Base-by-base conservation (phyloP, 2,329 filamentous ascomycete genomes). In the Septoria petroselini region DNA sequence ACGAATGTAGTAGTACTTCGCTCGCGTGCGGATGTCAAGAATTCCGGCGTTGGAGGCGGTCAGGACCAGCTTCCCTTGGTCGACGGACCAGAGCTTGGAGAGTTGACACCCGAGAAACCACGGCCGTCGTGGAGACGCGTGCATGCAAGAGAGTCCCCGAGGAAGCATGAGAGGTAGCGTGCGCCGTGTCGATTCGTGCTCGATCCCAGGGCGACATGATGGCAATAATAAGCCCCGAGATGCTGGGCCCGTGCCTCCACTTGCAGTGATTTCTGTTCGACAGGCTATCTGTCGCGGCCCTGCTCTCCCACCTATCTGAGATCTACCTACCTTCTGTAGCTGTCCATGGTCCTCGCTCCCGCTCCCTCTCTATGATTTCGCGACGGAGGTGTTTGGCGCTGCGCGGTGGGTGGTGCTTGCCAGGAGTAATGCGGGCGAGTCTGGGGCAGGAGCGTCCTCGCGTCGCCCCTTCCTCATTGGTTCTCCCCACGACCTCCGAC, bases 1-100 rank as follows among this genome's bases (percentile, higher is more conserved):
- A 34, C 43, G 34, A 39, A 29, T n/a, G 34, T 30, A n/a, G 43
- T 30, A n/a, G 43, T 30, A 29, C 34, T 7, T 40, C 17, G n/a
- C 35, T 35, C 33, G 3, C 38, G 7, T 15, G 17, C 23, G 34
- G 15, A 38, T 39, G 21, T 46, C 23, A 46, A 33, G n/a, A 33
- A 43, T 43, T 19, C 23, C 33, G 33, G 35, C 25, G 41, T 33
- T 43, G 41, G 41, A 45, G 41, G 31, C 41, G 41, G 14, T 27
- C 15, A 31, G n/a, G n/a, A 19, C 2, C 27, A 33, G 41, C 2
- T 43, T 43, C 29, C 29, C 30, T 17, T 15, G 15, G 15, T 15
- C 34, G 8, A 9, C 14, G 18, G 6, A 37, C 14, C 8, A 37
- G 41, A 37, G 30, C 30, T 45, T 25, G 14, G 30, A 33, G 33